Evolutionary conservation across 495 filamentous ascomycete species (phyloP).

Genomic region (Neurospora intermedia): DNA sequence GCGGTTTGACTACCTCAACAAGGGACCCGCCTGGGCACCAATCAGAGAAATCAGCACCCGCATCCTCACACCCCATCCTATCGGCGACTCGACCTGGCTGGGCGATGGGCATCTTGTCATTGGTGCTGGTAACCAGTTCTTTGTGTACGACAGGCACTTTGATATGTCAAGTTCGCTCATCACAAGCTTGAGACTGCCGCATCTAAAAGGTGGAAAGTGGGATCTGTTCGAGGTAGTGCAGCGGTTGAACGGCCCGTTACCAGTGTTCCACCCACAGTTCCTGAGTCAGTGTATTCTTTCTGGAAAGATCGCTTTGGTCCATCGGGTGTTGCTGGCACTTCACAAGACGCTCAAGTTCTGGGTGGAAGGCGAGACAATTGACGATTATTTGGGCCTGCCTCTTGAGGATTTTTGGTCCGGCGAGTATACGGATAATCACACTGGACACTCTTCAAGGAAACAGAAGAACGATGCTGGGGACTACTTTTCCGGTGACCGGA

Average conservation of each 20-base stretch:
- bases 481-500: constrained; percentile 15
- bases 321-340: constrained; percentile 63
- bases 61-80: constrained; percentile 79
- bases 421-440: constrained; percentile 5
- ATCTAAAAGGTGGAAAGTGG: constrained; percentile 28
- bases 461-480: constrained; percentile 13
- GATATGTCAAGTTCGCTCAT: constrained; percentile 53
- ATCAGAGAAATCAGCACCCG: constrained; percentile 74
- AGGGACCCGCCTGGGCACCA: constrained; percentile 80
- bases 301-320: constrained; percentile 65
- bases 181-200: constrained; percentile 51
- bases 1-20: constrained; percentile 85
- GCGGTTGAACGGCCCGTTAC: constrained; percentile 74
- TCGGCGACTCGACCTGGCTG: constrained; percentile 88
- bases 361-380: constrained; percentile 70
- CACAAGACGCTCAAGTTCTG: constrained; percentile 72
- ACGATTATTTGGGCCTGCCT: constrained; percentile 66
- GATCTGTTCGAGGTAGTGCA: constrained; percentile 76
- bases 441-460: constrained; percentile 2
- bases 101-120: constrained; percentile 74
- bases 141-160: constrained; percentile 68
- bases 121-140: constrained; percentile 87
- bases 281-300: constrained; percentile 78
- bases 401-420: constrained; percentile 53
- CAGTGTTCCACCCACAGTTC: constrained; percentile 90